Conservation (phyloP, 371 early-diverging fungal species). For the Paraphysoderma sedebokerense region DNA sequence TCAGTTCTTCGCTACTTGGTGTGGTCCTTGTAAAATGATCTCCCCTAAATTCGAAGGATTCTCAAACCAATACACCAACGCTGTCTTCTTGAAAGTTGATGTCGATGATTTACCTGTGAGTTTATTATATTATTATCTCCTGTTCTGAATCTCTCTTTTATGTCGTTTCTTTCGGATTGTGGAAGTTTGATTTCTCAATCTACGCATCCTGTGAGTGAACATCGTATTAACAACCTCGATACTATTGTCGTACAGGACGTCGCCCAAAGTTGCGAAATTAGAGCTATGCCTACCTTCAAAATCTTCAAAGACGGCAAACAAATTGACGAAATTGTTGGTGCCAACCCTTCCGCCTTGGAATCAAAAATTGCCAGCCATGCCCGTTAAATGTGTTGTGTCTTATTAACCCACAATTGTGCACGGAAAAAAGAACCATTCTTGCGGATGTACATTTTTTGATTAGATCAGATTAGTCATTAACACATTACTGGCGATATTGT, state of each 20-base stretch:
- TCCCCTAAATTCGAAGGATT: constrained; percentile 48
- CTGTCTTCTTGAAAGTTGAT: constrained; percentile 67
- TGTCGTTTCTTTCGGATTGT: too few species aligned
- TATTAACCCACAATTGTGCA: too few species aligned
- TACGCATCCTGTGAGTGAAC: too few species aligned
- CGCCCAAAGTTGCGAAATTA: constrained; percentile 39
- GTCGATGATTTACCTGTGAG: constrained; percentile 41
- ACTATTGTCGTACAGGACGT: too few species aligned
- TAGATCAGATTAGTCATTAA: too few species aligned
- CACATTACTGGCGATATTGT: too few species aligned
- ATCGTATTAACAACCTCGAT: too few species aligned
- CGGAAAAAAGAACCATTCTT: too few species aligned
- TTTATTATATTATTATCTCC: neutral
- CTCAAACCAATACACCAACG: constrained; percentile 25
- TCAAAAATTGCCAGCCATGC: neutral
- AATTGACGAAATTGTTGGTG: constrained; percentile 55
- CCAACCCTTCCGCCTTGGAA: constrained; percentile 25
- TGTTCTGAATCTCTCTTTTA: too few species aligned
- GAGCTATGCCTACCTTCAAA: constrained; percentile 86
- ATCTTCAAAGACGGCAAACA: constrained; percentile 53
- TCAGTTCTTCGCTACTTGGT: constrained; percentile 15
- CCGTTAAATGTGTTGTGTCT: too few species aligned
- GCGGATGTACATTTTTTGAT: too few species aligned
- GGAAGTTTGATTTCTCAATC: too few species aligned
- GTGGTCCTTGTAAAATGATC: constrained; percentile 72